These are phyloP conservation scores for Candida ovalis DNA, from an alignment of 805 yeast species.

Conservation along the genomic window DNA sequence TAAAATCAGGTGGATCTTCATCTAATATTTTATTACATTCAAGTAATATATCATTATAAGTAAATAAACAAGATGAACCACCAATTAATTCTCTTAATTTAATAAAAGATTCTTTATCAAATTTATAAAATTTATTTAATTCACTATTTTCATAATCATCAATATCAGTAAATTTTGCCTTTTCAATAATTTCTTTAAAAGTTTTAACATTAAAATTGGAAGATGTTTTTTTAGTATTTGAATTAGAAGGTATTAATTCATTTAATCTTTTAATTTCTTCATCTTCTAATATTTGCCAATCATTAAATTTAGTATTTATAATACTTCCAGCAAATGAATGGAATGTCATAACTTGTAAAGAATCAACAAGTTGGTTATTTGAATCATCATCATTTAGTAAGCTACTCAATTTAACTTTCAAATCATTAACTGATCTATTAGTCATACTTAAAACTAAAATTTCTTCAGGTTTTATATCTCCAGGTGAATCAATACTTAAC, in stretches of 20 bases:
- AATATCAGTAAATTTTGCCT: conserved; percentile 9
- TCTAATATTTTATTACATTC: conserved; percentile 19
- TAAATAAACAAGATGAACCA: conserved; percentile 19
- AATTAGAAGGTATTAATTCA: conserved; percentile 8
- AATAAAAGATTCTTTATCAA: conserved; percentile 10
- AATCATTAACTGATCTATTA: conserved; percentile 58
- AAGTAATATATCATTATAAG: conserved; percentile 22
- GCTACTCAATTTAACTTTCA: conserved; percentile 28
- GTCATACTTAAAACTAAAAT: conserved; percentile 65
- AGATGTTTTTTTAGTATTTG: conserved; percentile 1
- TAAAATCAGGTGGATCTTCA: conserved; percentile 17
- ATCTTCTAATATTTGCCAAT: conserved; percentile 49
- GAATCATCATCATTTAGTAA: conserved; percentile 32
- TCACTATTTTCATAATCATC: conserved; percentile 10
- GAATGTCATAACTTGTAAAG: conserved; percentile 51
- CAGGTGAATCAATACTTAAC: conserved; percentile 29
- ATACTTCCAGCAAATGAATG: conserved; percentile 58
- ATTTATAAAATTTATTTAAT: conserved; percentile 4
- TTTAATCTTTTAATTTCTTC: conserved; percentile 20
- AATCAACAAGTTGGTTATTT: conserved; percentile 25
- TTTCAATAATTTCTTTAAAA: conserved; percentile 15
- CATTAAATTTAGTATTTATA: conserved; percentile 34
- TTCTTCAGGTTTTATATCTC: conserved; percentile 44
- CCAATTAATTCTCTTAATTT: conserved; percentile 17
- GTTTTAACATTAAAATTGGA: conserved; percentile 1